These are phyloP conservation scores for Trichophyton rubrum DNA, from an alignment of 2,329 filamentous ascomycete genomes.

Conservation along the genomic window DNA sequence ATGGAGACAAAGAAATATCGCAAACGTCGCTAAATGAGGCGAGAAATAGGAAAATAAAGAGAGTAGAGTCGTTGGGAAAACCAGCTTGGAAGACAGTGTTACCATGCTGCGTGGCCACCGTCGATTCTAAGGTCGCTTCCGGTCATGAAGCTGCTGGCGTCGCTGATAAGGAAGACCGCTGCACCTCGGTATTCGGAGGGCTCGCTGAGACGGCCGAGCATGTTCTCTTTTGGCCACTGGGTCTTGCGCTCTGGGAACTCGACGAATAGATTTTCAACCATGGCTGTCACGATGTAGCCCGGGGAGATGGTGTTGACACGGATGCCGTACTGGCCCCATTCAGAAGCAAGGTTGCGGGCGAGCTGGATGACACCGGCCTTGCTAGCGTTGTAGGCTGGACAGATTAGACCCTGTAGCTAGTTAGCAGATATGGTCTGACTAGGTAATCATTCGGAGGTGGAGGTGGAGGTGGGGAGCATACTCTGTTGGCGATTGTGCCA, in stretches of 20 bases:
- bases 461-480: slow-evolving; percentile 14
- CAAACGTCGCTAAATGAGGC: background rate
- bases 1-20: background rate
- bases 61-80: background rate
- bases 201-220: slow-evolving; percentile 58
- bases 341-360: slow-evolving; percentile 35
- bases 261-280: slow-evolving; percentile 33
- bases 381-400: slow-evolving; percentile 38
- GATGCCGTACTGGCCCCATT: slow-evolving; percentile 38
- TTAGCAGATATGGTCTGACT: background rate
- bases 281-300: slow-evolving; percentile 37
- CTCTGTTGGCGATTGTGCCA: slow-evolving; percentile 46
- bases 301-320: slow-evolving; percentile 39
- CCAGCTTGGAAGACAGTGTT: slow-evolving; percentile 8
- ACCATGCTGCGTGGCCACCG: slow-evolving; percentile 44
- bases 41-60: background rate
- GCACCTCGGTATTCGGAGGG: slow-evolving; percentile 56
- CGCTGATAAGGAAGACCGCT: slow-evolving; percentile 36
- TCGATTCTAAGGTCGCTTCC: slow-evolving; percentile 43
- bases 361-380: slow-evolving; percentile 39
- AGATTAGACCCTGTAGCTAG: slow-evolving; percentile 32
- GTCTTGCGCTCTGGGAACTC: slow-evolving; percentile 69
- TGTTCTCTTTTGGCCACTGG: slow-evolving; percentile 73
- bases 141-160: slow-evolving; percentile 44
- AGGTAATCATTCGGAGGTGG: background rate